Evolutionary conservation across 305 asterid species (phyloP).

Genomic region (Plantago lanceolata): DNA sequence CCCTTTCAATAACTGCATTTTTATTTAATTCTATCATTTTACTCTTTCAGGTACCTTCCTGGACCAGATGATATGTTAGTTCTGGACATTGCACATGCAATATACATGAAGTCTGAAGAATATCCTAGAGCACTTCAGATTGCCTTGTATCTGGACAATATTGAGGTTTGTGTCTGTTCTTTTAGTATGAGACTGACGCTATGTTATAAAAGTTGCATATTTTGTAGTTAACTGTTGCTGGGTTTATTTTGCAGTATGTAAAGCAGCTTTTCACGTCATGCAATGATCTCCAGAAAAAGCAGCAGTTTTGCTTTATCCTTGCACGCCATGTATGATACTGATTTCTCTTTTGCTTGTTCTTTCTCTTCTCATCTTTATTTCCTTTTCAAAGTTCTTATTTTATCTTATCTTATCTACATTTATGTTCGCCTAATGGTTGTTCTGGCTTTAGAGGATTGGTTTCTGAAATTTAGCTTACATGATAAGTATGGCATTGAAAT

Average conservation of each 20-base stretch:
- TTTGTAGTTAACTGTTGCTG: constrained; percentile 17
- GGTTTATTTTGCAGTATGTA: constrained; percentile 63
- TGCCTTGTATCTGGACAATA: constrained; percentile 74
- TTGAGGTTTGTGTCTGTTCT: constrained; percentile 50
- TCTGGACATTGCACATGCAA: constrained; percentile 77
- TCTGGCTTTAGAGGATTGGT: constrained; percentile 14
- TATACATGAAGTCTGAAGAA: constrained; percentile 85
- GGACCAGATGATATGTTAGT: constrained; percentile 89
- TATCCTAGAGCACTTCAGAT: constrained; percentile 82
- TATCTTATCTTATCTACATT: not conserved
- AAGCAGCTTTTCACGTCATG: constrained; percentile 69
- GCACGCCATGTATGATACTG: constrained; percentile 81
- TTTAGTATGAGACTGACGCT: constrained; percentile 15
- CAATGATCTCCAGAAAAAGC: constrained; percentile 53
- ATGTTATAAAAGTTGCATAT: constrained; percentile 14
- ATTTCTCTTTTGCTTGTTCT: constrained; percentile 13
- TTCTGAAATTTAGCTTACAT: not conserved
- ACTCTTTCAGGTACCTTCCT: constrained; percentile 72
- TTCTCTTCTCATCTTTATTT: not conserved
- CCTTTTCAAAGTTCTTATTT: not conserved
- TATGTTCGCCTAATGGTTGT: constrained; percentile 6
- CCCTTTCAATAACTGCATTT: too few relatives aligned
- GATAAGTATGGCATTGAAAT: too few relatives aligned
- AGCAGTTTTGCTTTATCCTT: constrained; percentile 82
- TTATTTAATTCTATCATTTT: constrained; percentile 2